Percentiles rank a stretch among this genome's conserved stretches.
Conservation (phyloP, 345 rosid species). For the Eutrema japonicum region DNA sequence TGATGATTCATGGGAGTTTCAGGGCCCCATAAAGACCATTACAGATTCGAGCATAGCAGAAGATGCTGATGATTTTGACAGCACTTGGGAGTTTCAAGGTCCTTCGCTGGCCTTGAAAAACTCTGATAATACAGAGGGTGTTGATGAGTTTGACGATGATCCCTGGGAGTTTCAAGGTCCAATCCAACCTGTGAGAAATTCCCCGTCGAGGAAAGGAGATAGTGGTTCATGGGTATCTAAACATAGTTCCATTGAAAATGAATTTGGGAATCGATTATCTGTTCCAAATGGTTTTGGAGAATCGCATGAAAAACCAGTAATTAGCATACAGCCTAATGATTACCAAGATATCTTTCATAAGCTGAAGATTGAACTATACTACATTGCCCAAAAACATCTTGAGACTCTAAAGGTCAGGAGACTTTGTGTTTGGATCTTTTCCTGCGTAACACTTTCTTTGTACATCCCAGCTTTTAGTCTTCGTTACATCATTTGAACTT, state of each 20-base stretch:
- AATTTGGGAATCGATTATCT: slow-evolving; percentile 40
- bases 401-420: slow-evolving; percentile 65
- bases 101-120: slow-evolving; percentile 37
- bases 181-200: slow-evolving; percentile 32
- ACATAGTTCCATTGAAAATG: slow-evolving; percentile 49
- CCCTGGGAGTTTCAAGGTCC: slow-evolving; percentile 67
- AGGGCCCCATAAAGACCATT: slow-evolving; percentile 38
- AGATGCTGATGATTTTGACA: slow-evolving; percentile 56
- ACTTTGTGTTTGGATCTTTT: slow-evolving; percentile 7
- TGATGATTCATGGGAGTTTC: slow-evolving; percentile 43
- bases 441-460: background rate
- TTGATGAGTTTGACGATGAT: slow-evolving; percentile 62
- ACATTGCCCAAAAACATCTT: slow-evolving; percentile 55
- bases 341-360: slow-evolving; percentile 58
- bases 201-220: slow-evolving; percentile 14
- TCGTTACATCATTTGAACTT: slow-evolving; percentile 30
- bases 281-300: slow-evolving; percentile 38
- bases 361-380: slow-evolving; percentile 64
- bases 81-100: slow-evolving; percentile 77
- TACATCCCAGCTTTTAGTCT: slow-evolving; percentile 14
- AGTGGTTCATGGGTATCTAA: slow-evolving; percentile 46
- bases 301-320: slow-evolving; percentile 38
- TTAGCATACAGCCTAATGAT: slow-evolving; percentile 44
- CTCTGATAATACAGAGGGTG: slow-evolving; percentile 42
- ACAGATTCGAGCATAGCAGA: slow-evolving; percentile 39